Evolutionary conservation across 257 asterid genomes (phyloP).

Genomic region (Handroanthus guayacan): DNA sequence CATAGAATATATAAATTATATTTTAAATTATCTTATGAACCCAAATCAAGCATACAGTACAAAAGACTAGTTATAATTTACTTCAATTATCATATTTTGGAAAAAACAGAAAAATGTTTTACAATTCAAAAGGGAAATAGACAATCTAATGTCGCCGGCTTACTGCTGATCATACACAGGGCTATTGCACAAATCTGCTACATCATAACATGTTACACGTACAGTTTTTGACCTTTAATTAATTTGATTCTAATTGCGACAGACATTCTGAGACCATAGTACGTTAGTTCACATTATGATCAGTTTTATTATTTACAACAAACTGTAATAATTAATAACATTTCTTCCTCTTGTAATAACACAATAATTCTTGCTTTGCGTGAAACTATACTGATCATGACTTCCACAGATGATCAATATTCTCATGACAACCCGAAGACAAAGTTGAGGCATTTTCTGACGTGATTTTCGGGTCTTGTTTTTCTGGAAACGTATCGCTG

Average conservation of each 20-base stretch:
- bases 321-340: conserved; percentile 9
- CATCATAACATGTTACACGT: conserved; percentile 26
- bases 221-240: conserved; percentile 1
- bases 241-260: conserved; percentile 30
- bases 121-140: no score
- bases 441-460: conserved; percentile 56
- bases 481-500: conserved; percentile 35
- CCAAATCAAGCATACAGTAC: no score
- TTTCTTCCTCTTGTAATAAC: not conserved
- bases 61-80: no score
- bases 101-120: no score
- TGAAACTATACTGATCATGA: conserved; percentile 20
- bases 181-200: no score
- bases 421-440: conserved; percentile 50
- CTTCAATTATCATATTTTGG: no score
- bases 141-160: no score
- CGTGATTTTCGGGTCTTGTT: conserved; percentile 54
- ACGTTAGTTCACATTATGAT: conserved; percentile 41
- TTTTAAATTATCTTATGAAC: no score
- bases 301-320: conserved; percentile 50
- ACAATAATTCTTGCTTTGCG: not conserved
- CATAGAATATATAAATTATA: no score
- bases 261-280: conserved; percentile 25
- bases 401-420: conserved; percentile 61
- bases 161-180: no score